Base-by-base conservation (phyloP, 2,329 filamentous ascomycete species). In the Pestalotiopsis fici region DNA sequence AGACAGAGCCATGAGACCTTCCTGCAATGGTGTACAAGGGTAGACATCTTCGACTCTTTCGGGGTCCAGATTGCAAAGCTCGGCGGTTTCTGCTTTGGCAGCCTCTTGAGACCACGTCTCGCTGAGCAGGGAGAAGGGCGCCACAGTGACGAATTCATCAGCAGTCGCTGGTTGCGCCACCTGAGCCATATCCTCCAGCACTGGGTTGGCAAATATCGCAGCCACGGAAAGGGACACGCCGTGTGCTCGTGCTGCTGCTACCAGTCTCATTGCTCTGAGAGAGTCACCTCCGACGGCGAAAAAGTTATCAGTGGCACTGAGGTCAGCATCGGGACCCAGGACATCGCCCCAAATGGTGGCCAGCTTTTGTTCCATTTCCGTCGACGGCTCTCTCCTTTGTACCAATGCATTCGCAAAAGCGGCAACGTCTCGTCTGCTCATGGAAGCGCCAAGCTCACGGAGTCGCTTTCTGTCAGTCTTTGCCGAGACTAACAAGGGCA, bases 21-120 rank as follows among this genome's bases (percentile, higher is more conserved):
- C 85, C 68, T 89, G 86, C 1, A 87, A 76, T 0, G 85, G 82
- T 0, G 85, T 86, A 75, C 85, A 87, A 1, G 86, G 86, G 65
- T 87, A 88, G 0, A 86, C 74, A 67, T 89, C 86, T 61, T 86
- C 83, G 4, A 87, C 75, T 0, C 43, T 63, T 0, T 75, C 76
- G 6, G 74, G 66, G 1, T 76, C 73, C 11, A 84, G 71, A 3
- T 71, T 75, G 68, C 84, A 86, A 6, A 83, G 75, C n/a, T 69
- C 71, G 5, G 82, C 79, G 11, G 79, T 79, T 15, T 84, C 81
- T 0, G 67, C 65, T 18, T 76, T 73, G 2, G 82, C 82, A 2
- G 71, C 69, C 18, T 78, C 73, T 13, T 72, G 67, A 0, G 73
- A 69, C 79, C 82, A 83, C 6, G 73, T 71, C 2, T 74, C 62